Evolutionary conservation across 805 yeast species (phyloP).

Genomic region (Lipomyces anomalus): DNA sequence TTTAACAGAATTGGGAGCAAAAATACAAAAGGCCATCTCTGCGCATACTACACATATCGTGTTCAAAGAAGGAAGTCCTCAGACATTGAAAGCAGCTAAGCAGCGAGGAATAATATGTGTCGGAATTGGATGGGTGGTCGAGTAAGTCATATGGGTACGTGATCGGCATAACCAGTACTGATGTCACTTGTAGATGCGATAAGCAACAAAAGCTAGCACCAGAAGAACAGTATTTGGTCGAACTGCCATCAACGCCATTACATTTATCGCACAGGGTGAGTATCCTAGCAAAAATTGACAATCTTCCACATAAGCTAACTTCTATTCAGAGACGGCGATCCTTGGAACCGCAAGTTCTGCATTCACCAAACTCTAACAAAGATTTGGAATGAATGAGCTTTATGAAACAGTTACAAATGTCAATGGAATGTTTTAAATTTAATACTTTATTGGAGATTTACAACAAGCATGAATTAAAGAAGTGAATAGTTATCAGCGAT

Average conservation of each 20-base stretch:
- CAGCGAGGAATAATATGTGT: slow-evolving; percentile 10
- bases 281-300: not conserved
- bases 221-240: slow-evolving; percentile 14
- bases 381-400: no score
- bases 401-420: no score
- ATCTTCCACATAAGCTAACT: not conserved
- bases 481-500: no score
- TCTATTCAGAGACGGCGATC: slow-evolving; percentile 7
- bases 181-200: slow-evolving; percentile 8
- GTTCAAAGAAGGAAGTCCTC: slow-evolving; percentile 22
- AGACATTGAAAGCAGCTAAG: slow-evolving; percentile 13
- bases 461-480: no score
- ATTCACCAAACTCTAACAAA: no score
- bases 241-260: not conserved
- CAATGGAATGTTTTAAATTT: no score
- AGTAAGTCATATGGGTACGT: slow-evolving; percentile 15
- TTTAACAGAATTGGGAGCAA: slow-evolving; percentile 21
- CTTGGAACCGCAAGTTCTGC: slow-evolving; percentile 7
- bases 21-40: slow-evolving; percentile 6
- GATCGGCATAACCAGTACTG: slow-evolving; percentile 3
- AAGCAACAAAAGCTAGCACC: slow-evolving; percentile 2
- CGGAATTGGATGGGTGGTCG: slow-evolving; percentile 22
- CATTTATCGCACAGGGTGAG: slow-evolving; percentile 7
- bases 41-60: slow-evolving; percentile 21
- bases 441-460: no score